Base-by-base conservation (phyloP, 177 flowering plant genomes). In the Vitis hybrid region DNA sequence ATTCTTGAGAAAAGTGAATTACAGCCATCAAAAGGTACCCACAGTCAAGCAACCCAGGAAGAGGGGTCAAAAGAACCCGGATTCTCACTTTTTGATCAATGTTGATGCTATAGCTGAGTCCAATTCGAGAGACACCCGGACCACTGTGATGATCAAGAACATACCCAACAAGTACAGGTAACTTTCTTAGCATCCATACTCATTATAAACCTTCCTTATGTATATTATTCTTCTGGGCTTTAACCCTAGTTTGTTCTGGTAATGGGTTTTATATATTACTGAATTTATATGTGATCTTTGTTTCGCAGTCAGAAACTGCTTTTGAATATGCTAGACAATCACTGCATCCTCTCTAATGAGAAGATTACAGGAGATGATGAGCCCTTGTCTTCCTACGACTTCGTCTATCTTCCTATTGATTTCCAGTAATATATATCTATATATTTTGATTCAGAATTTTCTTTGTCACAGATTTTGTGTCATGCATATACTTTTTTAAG, bases 111-210 rank as follows among this genome's bases (percentile, higher is more conserved):
- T 80, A 28, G 53, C 62, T 33, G 87, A 81, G 47, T 72, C 83
- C 8, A 64, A 65, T 66, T 62, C 60, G 61, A 80, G 65, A 50
- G 98, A 94, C 72, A 20, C 86, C 10, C 83, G 98, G 65, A 94
- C 98, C 65, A 92, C 97, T 24, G 86, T 94, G 61, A 94, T 94
- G 98, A 90, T 94, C 71, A 94, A 94, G 82, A 94, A 94, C 92
- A 90, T 94, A 65, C 98, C 98, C 76, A 94, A 94, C 83, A 94
- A 94, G 77, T 94, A 94, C 86, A 92, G 97, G 97, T 89, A 33
- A 33, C 7, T 33, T 33, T 33, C 44, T 24, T 54, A 38, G 20
- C 15, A 33, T 19, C 9, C 12, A 9, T 31, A 61, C 9, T 33
- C 44, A 33, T 33, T 33, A 33, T 7, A 33, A 4, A 33, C 5